Evolutionary conservation across 805 yeast genomes (phyloP), one percentile per base, ranked within the genome.

Genomic region (Wickerhamiella cacticola): DNA sequence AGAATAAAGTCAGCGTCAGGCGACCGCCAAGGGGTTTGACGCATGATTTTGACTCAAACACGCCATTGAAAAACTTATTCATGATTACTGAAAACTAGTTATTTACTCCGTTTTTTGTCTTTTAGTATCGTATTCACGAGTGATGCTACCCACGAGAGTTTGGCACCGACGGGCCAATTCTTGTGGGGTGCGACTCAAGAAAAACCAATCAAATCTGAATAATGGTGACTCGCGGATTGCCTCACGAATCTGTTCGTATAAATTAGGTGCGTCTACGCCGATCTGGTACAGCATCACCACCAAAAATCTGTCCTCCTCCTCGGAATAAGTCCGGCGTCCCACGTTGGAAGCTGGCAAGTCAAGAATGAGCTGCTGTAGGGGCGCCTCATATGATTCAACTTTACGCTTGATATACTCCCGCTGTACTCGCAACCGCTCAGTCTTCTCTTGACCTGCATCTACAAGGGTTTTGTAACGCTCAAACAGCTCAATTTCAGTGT

Each of bases 251-350:
- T 75, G 64, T 50, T 89, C 98, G 59, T 80, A 83, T 13, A 89
- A 67, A 58, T 83, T 86, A 12, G 78, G 79, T 21, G 80, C 70
- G 55, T 85, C 95, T 28, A 88, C 63, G 0, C 98, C 98, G 59
- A 75, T 77, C 51, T 81, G 71, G 67, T 82, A 80, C 59, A 86
- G 66, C 68, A 83, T 88, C 13, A 87, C 76, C 50, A 92, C 67
- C 55, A 92, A 66, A 63, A 83, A 92, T 56, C 96, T 71, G 63
- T 92, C 98, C 61, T 92, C 96, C 52, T 83, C 95, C 44, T 84
- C 94, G 25, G 84, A 76, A 64, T 78, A 92, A 2, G 81, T 74
- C 57, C 80, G 77, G 15, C 61, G 56, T 60, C 78, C 76, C 7
- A 82, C 69, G 2, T 82, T 73, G 2, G 78, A 74, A 6, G 92